A percentile compares a stretch with the other conserved stretches of the same genome.
Conservation (phyloP, 2,329 filamentous ascomycete genomes). For the Beauveria sp. region DNA sequence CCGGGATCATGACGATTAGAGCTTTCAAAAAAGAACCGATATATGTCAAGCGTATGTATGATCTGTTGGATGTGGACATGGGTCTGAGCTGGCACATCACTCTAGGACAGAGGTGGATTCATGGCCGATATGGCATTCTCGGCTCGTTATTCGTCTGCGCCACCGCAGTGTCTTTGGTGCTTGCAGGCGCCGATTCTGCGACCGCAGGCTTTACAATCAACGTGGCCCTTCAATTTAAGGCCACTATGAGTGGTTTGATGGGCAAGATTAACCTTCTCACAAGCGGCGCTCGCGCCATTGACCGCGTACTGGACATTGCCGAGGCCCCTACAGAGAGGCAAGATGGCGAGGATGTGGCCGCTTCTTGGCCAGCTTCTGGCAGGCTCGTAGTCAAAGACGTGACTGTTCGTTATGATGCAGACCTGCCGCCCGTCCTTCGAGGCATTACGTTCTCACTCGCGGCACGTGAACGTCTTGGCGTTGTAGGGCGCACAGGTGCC, state of each 20-base stretch:
- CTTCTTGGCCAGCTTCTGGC: slow-evolving; percentile 6
- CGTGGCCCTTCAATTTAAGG: slow-evolving; percentile 8
- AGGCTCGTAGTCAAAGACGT: neutral
- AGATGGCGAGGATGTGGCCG: neutral
- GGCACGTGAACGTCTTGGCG: slow-evolving; percentile 6
- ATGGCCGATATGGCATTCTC: slow-evolving; percentile 6
- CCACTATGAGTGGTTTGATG: neutral
- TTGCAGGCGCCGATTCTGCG: neutral
- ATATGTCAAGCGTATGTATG: slow-evolving; percentile 9
- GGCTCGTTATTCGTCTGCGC: slow-evolving; percentile 8
- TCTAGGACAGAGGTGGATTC: slow-evolving; percentile 4
- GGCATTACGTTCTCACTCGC: neutral
- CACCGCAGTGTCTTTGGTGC: slow-evolving; percentile 1
- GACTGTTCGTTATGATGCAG: neutral
- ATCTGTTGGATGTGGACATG: slow-evolving; percentile 1
- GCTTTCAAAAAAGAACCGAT: slow-evolving; percentile 5
- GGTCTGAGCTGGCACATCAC: slow-evolving; percentile 3
- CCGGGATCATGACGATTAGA: slow-evolving; percentile 11
- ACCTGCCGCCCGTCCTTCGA: neutral
- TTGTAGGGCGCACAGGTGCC: slow-evolving; percentile 12
- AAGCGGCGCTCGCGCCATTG: neutral
- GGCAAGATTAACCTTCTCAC: neutral
- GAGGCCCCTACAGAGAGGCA: neutral
- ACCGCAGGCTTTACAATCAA: slow-evolving; percentile 8
- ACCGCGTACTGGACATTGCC: neutral